phyloP scores from a whole-genome alignment of 2,329 filamentous ascomycete genomes.

The Diaporthe sp. region DNA sequence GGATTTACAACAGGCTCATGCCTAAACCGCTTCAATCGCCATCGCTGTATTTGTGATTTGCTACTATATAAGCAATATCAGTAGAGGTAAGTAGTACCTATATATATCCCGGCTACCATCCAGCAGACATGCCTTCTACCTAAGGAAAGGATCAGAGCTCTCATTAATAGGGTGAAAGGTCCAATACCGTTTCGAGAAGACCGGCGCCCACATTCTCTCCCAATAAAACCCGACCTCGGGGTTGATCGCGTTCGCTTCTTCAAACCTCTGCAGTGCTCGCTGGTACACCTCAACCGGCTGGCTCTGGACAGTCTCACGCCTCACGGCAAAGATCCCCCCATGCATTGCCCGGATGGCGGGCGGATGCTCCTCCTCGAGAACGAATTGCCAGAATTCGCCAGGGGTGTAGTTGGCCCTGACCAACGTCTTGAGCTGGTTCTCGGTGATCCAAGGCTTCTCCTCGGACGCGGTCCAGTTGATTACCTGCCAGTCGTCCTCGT shows the following conservation, averaged over 20 bases:
- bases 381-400: slow-evolving; percentile 31
- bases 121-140: neutral
- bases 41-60: no score
- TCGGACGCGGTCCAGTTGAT: slow-evolving; percentile 33
- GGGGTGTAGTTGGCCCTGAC: slow-evolving; percentile 31
- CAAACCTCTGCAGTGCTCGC: slow-evolving; percentile 31
- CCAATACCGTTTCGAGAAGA: slow-evolving; percentile 34
- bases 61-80: neutral
- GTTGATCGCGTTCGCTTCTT: slow-evolving; percentile 33
- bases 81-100: neutral
- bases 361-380: slow-evolving; percentile 31
- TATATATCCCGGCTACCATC: neutral
- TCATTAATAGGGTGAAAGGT: neutral
- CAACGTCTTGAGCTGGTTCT: slow-evolving; percentile 31
- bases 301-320: slow-evolving; percentile 31
- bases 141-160: neutral
- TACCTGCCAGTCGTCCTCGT: slow-evolving; percentile 33
- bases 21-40: neutral
- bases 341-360: slow-evolving; percentile 36
- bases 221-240: slow-evolving; percentile 36
- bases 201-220: slow-evolving; percentile 38
- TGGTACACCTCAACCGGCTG: slow-evolving; percentile 24
- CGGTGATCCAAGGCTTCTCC: slow-evolving; percentile 35
- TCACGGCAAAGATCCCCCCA: slow-evolving; percentile 34
- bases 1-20: neutral